Evolutionary conservation across 225 moss, liverwort and hornwort genomes (phyloP), one percentile per base, ranked within the genome.

Genomic region (Rhytidiadelphus loreus): DNA sequence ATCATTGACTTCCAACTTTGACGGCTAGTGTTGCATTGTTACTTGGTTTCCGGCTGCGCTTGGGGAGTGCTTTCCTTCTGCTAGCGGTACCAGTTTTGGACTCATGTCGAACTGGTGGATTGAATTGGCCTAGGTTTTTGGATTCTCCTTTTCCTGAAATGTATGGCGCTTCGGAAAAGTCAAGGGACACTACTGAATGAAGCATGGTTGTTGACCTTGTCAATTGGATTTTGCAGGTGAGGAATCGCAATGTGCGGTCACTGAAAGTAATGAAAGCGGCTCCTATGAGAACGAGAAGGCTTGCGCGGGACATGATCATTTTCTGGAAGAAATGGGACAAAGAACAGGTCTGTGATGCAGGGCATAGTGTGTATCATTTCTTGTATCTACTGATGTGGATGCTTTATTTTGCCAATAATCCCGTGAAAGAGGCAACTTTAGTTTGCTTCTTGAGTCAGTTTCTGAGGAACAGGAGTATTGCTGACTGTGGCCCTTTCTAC

Each of bases 271-370:
- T 96, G 90, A 94, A 92, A 88, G 94, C 95, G 88, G 97, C 96
- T 84, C 94, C 96, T 35, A 91, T 91, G 81, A 93, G 98, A 77
- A 95, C 94, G 57, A 94, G 97, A 91, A 93, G 97, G 88, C 88
- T 98, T 91, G 94, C 97, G 21, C 93, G 96, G 72, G 98, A 98
- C 76, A 97, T 96, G 95, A 94, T 97, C 75, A 95, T 98, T 65
- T 97, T 97, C 81, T 98, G 98, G 98, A 98, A 95, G 90, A 97
- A 95, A 88, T 95, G 96, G 91, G 98, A 98, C 91, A 98, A 97
- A 87, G 98, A 98, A 83, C 98, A 98, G 98, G 94, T 94, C 39
- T 44, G 89, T 68, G 76, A 48, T 84, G 59, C 35, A 43, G 60
- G 60, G 39, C 58, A 46, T 66, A 70, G 28, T 86, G 21, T 84